Evolutionary conservation across 352 stramenopile species (phyloP), one percentile per base, ranked within the genome.

Genomic region (Blastocystis sp.): DNA sequence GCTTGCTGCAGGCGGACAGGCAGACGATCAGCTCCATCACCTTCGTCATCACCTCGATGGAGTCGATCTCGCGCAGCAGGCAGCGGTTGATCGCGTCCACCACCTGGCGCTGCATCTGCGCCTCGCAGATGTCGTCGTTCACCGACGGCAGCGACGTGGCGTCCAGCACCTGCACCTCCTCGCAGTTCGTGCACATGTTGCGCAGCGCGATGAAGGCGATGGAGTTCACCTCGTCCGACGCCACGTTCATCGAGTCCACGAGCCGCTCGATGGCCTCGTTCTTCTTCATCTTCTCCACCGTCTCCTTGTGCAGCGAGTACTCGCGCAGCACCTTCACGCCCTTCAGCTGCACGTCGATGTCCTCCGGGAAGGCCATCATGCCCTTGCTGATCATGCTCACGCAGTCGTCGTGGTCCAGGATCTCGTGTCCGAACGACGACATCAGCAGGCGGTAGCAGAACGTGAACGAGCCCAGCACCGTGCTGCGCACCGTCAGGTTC

Each of bases 11-110:
- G 14, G 74, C 74, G 38, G 74, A 84, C 38, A 84, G 74, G 66
- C 74, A 84, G n/a, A 84, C 74, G 61, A 84, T 69, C 74, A 84
- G 74, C 74, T 84, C 74, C 74, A 84, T 62, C 59, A 45, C 74
- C 40, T 84, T 84, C n/a, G 48, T 69, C 52, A 84, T 69, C 19
- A 84, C 74, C 38, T 38, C 45, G 34, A 84, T 4, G 19, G n/a
- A 42, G n/a, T 63, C 57, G 10, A 84, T 64, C 52, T 69, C 48
- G 40, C 48, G 74, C 48, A 69, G 40, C 74, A 84, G 54, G 34
- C 54, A 84, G 42, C 40, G 52, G 38, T 28, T 70, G 21, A 84
- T 63, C 34, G 48, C 45, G 59, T 48, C 60, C 48, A 84, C 57
- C 74, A 84, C 74, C 11, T 84, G 38, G 52, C 66, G 65, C 19